Evolutionary conservation across 2,329 filamentous ascomycete species (phyloP).

Genomic region (Aspergillus persii): DNA sequence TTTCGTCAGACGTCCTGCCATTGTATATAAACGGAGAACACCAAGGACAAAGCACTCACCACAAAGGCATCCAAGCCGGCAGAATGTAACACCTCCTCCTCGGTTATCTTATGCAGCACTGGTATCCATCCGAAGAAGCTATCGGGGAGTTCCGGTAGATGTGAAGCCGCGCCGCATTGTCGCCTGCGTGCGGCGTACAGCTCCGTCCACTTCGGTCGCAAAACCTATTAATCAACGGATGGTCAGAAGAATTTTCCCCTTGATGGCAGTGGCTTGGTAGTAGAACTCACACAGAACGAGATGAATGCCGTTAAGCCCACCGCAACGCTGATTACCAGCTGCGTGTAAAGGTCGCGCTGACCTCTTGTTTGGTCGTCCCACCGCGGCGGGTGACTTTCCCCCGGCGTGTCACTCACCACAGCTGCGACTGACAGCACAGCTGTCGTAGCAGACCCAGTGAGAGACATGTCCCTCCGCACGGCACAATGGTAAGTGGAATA

Average conservation of each 20-base stretch:
- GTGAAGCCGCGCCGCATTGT: constrained; percentile 62
- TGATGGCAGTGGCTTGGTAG: not conserved
- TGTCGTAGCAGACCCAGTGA: constrained; percentile 26
- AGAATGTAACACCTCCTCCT: constrained; percentile 84
- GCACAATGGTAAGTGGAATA: not conserved
- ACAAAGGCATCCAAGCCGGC: constrained; percentile 95
- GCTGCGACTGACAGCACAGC: constrained; percentile 22
- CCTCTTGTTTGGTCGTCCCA: constrained; percentile 33
- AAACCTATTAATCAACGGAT: constrained; percentile 52
- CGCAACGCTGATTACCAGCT: constrained; percentile 44
- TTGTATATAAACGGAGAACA: not conserved
- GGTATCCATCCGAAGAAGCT: constrained; percentile 93
- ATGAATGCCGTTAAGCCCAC: constrained; percentile 46
- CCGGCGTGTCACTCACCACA: constrained; percentile 18
- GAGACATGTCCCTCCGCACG: constrained; percentile 30
- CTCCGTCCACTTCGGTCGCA: constrained; percentile 87
- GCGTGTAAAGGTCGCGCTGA: constrained; percentile 43
- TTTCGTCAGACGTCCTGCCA: not conserved
- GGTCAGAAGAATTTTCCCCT: constrained; percentile 10
- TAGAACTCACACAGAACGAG: constrained; percentile 43
- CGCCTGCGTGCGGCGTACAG: constrained; percentile 88
- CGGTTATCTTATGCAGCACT: constrained; percentile 75
- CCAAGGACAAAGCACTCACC: constrained; percentile 47
- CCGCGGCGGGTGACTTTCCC: constrained; percentile 18
- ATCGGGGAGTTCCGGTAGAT: constrained; percentile 76